Evolutionary conservation across 2,329 filamentous ascomycete genomes (phyloP), one percentile per base, ranked within the genome.

Genomic region (Ambrosiella cleistominuta): DNA sequence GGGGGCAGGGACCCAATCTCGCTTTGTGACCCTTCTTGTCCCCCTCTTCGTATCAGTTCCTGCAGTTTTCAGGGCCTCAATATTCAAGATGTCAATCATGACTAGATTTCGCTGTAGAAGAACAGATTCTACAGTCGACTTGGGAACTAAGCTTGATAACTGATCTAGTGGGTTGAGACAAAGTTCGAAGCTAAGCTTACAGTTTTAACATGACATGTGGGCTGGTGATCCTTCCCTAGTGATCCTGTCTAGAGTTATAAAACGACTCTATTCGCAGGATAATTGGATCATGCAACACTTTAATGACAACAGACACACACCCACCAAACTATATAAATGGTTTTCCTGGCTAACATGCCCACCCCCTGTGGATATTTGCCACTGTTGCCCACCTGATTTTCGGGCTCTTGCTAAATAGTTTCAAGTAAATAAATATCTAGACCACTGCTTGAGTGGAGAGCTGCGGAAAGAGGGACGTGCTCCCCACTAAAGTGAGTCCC

Each of bases 1-100:
- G 5, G 35, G 27, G 6, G 47, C 47, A 40, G 51, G 57, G 57
- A 51, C 47, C 51, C 55, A 62, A 61, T 62, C 47, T 62, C 61
- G 57, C 57, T 61, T 58, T 60, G 27, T 58, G 36, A 52, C 59
- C 58, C 39, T 51, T 35, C 35, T 51, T 17, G 47, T 51, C 27
- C 27, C 27, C 47, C 47, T 56, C 45, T 57, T 58, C 57, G 53
- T 58, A 59, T 60, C 50, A 57, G 56, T 49, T 44, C 35, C 53
- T 55, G 39, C 38, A 55, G 13, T 38, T 54, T 19, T 37, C 13
- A 15, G 27, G 47, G 27, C 12, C 8, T 17, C 15, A 12, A n/a
- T 11, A 12, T 27, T 51, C 3, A 8, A 35, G 19, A 51, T 13
- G 39, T 5, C 6, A 12, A 42, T 42, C 6, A 42, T 42, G 39